phyloP scores from a whole-genome alignment of 257 asterid species.

The Solanum chiquidenum region DNA sequence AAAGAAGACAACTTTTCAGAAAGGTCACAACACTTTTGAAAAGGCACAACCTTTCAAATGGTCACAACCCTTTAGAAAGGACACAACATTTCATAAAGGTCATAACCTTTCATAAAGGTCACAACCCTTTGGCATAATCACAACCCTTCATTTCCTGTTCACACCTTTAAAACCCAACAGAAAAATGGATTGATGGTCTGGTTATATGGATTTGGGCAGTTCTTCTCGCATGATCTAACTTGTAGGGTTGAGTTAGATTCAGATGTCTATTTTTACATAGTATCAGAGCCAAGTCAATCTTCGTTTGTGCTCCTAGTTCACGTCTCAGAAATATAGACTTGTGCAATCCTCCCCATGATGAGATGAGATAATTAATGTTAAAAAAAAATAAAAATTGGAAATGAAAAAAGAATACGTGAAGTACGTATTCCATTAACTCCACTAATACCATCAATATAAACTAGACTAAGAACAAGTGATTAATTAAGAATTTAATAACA shows the following conservation, averaged over 20 bases:
- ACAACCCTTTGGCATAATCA: no score
- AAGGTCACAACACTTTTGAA: no score
- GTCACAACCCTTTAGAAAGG: no score
- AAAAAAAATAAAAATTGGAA: neutral
- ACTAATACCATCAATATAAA: neutral
- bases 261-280: neutral
- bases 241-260: neutral
- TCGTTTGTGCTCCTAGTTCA: accelerated
- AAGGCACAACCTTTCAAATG: no score
- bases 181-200: neutral
- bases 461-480: neutral
- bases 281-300: neutral
- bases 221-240: no score
- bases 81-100: no score
- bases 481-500: neutral
- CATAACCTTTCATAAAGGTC: no score
- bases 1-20: no score
- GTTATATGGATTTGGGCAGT: neutral
- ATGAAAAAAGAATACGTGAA: neutral
- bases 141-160: no score
- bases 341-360: neutral
- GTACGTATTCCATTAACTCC: neutral
- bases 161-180: no score
- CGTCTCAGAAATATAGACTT: no score
- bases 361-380: neutral